Evolutionary conservation across 345 rosid species (phyloP), one percentile per base, ranked within the genome.

Genomic region (Salix udensis): DNA sequence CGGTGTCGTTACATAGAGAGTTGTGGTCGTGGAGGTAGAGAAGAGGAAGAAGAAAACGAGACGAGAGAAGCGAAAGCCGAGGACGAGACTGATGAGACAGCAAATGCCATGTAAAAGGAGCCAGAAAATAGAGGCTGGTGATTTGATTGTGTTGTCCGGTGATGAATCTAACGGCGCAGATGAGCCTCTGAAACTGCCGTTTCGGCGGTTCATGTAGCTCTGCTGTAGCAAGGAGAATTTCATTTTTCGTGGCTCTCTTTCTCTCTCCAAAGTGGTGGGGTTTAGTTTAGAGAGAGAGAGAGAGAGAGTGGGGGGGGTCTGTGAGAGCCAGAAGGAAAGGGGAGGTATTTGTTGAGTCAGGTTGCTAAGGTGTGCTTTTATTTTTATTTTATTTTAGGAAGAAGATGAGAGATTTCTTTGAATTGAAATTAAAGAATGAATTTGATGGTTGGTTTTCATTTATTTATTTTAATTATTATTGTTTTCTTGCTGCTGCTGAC

Each of bases 51-150:
- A 89, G 88, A 96, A 94, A 61, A 94, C 94, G 18, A 96, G 85
- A 34, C 97, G 92, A 23, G 97, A 96, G 88, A 96, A 94, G 73
- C 99, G 90, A 75, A 87, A 96, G 3, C 99, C 99, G 23, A 96
- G 94, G 34, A 96, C 85, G 65, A 96, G 85, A 71, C 97, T 92
- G 16, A 96, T 83, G 78, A 96, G 88, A 85, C 99, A 96, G 74
- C 94, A 91, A 19, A 96, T 79, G 77, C 90, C 92, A 61, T 96
- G 98, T 34, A 94, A 58, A 65, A 88, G 30, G 5, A 96, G 82
- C 98, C 98, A 94, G 78, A 94, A 94, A 37, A 89, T 46, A 0
- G 97, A 91, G 0, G 87, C 86, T 15, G 95, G 85, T 0, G 97
- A 90, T 87, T 88, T 96, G 82, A 84, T 78, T 62, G 89, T 65